Base-by-base conservation (phyloP, 305 asterid genomes). In the Salvia sclarea region DNA sequence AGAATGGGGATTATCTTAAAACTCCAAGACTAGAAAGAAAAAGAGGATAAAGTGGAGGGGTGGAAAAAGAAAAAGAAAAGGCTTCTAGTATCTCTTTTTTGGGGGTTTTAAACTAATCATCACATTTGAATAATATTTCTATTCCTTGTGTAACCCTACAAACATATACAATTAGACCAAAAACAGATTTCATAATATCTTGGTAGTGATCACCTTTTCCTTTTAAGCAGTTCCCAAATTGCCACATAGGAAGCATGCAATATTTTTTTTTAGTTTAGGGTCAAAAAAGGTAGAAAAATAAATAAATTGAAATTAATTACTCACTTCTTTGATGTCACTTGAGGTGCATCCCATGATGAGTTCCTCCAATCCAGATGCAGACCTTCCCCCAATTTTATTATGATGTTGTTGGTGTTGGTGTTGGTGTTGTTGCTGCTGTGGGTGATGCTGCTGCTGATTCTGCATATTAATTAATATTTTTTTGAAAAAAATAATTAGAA, bases 271-370 rank as follows among this genome's bases (percentile, higher is more conserved):
- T n/a, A n/a, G n/a, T 38, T 76, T 7, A 48, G 74, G 71, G 77
- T 76, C 58, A 57, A 74, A 74, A 76, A 79, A 61, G 72, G n/a
- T n/a, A 25, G 4, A 28, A 28, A 28, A 3, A 70, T 59, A 21
- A 69, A 81, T n/a, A n/a, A 71, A 72, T 59, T 66, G 66, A 13
- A 49, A 57, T 28, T n/a, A n/a, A n/a, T n/a, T n/a, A 79, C 92
- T 81, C 77, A 95, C 99, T 75, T 86, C 86, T 82, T 92, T 91
- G 80, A 81, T 85, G 66, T 89, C 88, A 70, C 73, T 62, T 53
- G 98, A 84, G 28, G 96, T 87, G 95, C 98, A 95, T 13, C 96
- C 99, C 99, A 91, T 95, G 43, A 95, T 89, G 85, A 95, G 84
- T 85, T 95, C 98, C 82, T 91, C 99, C 83, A 95, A 89, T 80